Evolutionary conservation across 371 early-diverging fungal species (phyloP).

Genomic region (Haplosporangium sp.): DNA sequence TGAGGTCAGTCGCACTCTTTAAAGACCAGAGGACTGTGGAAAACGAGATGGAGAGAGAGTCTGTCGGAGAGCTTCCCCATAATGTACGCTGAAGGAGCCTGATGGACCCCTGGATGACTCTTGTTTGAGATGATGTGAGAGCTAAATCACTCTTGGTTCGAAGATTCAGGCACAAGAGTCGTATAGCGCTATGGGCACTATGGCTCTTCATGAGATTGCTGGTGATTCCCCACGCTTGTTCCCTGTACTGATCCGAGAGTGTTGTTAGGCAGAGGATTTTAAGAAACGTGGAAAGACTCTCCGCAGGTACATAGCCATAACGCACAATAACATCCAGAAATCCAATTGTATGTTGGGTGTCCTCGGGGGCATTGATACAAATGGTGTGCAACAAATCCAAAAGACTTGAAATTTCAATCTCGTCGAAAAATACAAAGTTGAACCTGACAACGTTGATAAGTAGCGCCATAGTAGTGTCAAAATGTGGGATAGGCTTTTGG

Average conservation of each 20-base stretch:
- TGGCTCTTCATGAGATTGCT: constrained; percentile 75
- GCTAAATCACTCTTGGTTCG: constrained; percentile 51
- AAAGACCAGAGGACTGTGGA: constrained; percentile 56
- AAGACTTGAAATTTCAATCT: constrained; percentile 67
- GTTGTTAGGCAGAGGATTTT: constrained; percentile 68
- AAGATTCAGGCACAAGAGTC: constrained; percentile 68
- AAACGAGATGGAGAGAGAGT: constrained; percentile 49
- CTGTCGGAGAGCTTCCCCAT: constrained; percentile 63
- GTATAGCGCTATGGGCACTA: constrained; percentile 71
- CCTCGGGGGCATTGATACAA: constrained; percentile 61
- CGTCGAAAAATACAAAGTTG: constrained; percentile 76
- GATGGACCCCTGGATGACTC: constrained; percentile 65
- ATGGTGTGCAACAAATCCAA: constrained; percentile 65
- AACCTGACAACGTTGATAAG: constrained; percentile 74
- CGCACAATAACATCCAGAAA: constrained; percentile 80
- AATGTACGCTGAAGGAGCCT: constrained; percentile 65
- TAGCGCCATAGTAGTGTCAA: constrained; percentile 67
- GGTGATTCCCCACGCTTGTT: constrained; percentile 70
- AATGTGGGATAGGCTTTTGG: constrained; percentile 55
- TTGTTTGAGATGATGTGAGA: constrained; percentile 39
- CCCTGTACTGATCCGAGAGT: constrained; percentile 51
- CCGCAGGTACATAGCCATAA: constrained; percentile 75
- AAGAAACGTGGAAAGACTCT: constrained; percentile 66
- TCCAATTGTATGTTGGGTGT: constrained; percentile 66
- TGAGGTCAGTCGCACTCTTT: constrained; percentile 45